Evolutionary conservation across 768 basidiomycete genomes (phyloP).

Genomic region (Kwoniella botswanensis): DNA sequence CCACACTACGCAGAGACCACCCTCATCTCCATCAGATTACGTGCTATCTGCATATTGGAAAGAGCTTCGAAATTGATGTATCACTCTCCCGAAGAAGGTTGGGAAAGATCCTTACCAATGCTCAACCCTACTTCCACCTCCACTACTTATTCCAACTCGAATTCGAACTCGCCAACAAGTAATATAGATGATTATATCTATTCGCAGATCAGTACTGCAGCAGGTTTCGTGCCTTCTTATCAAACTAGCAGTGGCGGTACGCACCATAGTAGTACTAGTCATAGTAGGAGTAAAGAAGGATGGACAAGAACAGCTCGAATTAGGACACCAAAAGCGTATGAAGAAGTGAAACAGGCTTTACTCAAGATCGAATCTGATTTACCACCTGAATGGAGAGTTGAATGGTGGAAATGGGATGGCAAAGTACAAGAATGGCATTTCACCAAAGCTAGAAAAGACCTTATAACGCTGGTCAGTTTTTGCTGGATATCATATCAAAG

Average conservation of each 20-base stretch:
- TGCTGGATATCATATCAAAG: no score
- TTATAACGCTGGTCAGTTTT: no score
- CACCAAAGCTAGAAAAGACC: constrained; percentile 30
- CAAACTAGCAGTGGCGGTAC: not conserved
- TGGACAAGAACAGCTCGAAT: constrained; percentile 43
- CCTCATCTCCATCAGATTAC: constrained; percentile 30
- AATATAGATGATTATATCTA: constrained; percentile 43
- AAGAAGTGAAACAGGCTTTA: constrained; percentile 40
- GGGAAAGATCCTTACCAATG: constrained; percentile 17
- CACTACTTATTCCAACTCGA: not conserved
- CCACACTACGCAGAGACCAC: constrained; percentile 33
- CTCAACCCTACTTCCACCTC: not conserved
- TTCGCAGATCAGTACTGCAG: constrained; percentile 18
- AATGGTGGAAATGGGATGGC: constrained; percentile 48
- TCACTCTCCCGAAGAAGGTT: constrained; percentile 41
- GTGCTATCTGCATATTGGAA: constrained; percentile 42
- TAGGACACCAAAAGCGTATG: constrained; percentile 46
- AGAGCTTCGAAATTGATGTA: constrained; percentile 49
- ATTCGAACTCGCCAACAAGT: constrained; percentile 4
- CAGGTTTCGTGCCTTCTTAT: constrained; percentile 4
- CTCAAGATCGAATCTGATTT: constrained; percentile 41
- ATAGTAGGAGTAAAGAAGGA: constrained; percentile 9
- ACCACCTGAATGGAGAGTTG: constrained; percentile 36
- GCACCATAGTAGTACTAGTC: not conserved
- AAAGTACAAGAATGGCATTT: constrained; percentile 41